Percentiles rank a stretch among this genome's conserved stretches.
phyloP scores from a whole-genome alignment of 2,329 filamentous ascomycete genomes.

The Penicillium nordicum region DNA sequence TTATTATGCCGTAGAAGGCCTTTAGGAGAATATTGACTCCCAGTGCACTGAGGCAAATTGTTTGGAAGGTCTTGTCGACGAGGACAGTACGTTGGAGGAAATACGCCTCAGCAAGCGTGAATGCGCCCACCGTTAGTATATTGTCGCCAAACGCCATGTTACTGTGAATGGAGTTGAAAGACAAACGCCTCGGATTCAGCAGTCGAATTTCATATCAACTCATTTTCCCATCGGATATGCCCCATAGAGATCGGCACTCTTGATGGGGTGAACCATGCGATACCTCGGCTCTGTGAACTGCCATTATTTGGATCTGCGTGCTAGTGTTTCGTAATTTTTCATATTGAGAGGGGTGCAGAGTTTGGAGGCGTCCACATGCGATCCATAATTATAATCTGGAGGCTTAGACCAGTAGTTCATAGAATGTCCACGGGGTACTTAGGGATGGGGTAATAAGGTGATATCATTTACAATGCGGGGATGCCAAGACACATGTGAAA shows the following conservation, averaged over 20 bases:
- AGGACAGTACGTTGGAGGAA: conserved; percentile 29
- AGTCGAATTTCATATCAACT: background rate
- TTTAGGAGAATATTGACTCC: conserved; percentile 26
- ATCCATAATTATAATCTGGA: background rate
- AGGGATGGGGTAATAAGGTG: background rate
- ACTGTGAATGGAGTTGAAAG: background rate
- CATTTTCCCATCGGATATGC: background rate
- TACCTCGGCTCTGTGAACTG: conserved; percentile 1
- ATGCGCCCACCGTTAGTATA: conserved; percentile 13
- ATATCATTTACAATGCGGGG: background rate
- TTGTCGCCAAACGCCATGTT: background rate
- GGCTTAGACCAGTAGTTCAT: background rate
- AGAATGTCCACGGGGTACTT: background rate
- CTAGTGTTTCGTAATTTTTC: background rate
- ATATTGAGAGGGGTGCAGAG: background rate
- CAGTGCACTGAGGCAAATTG: conserved; percentile 20
- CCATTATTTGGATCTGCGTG: background rate
- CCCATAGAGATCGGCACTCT: conserved; percentile 5
- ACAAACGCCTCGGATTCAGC: background rate
- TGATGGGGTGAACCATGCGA: conserved; percentile 1
- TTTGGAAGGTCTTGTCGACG: conserved; percentile 24
- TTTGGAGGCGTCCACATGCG: background rate
- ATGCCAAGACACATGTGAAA: conserved; percentile 7
- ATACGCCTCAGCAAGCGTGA: conserved; percentile 30
- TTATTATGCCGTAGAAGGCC: conserved; percentile 39